These are phyloP conservation scores for Pezicula neosporulosa DNA, from an alignment of 2,329 filamentous ascomycete species.

Conservation along the genomic window DNA sequence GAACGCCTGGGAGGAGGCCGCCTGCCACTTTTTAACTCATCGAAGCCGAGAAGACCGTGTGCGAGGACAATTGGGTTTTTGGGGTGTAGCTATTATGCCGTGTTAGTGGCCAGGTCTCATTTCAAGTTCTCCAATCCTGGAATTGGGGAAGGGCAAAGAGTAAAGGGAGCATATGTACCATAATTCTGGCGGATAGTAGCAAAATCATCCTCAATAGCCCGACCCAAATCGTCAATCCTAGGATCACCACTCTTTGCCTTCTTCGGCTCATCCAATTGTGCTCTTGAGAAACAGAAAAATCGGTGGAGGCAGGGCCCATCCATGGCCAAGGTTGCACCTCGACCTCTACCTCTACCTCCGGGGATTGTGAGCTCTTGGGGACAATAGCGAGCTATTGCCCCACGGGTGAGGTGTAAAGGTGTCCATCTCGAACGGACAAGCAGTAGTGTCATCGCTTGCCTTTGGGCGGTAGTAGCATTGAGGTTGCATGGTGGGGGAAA, in stretches of 20 bases:
- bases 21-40: constrained; percentile 49
- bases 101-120: not conserved
- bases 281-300: not conserved
- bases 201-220: constrained; percentile 57
- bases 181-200: constrained; percentile 56
- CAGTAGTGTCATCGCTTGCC: constrained; percentile 22
- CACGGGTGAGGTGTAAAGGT: constrained; percentile 1
- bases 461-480: constrained; percentile 14
- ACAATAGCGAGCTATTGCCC: no score
- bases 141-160: not conserved
- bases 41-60: constrained; percentile 62
- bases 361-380: no score
- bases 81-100: constrained; percentile 44
- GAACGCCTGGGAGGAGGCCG: constrained; percentile 47
- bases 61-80: constrained; percentile 62
- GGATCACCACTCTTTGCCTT: constrained; percentile 34
- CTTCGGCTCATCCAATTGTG: constrained; percentile 1
- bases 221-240: constrained; percentile 46
- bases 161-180: constrained; percentile 40
- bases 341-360: no score
- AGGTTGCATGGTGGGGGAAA: constrained; percentile 10
- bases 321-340: no score
- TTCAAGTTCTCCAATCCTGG: no score
- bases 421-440: constrained; percentile 22
- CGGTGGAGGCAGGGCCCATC: not conserved